Evolutionary conservation across 148 eudicot genomes (phyloP), one percentile per base, ranked within the genome.

Genomic region (Camellia lanceoleosa): DNA sequence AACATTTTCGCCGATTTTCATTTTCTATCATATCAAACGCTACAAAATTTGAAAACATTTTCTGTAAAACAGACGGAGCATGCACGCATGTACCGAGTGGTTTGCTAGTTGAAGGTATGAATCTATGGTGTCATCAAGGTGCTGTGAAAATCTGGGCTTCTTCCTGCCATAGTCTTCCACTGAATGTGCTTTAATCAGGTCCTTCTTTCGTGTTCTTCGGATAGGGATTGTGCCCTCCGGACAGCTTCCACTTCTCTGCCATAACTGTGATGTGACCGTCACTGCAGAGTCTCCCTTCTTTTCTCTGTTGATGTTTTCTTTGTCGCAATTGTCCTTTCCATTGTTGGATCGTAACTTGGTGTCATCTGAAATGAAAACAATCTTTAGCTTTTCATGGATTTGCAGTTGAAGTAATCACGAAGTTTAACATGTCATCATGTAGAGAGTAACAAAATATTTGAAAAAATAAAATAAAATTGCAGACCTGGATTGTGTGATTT

Each of bases 201-300:
- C 78, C 74, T 81, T 67, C 63, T 84, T 82, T 54, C 58, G 79
- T 38, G 72, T 82, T 84, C 94, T 84, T 55, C 91, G 85, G 13
- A 90, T 79, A 7, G 97, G 94, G 14, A 90, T 80, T 47, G 94
- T 89, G 71, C 91, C 92, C 46, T 84, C 52, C 0, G 97, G 94
- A 83, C 97, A 92, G 59, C 81, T 88, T 73, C 92, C 94, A 71
- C 74, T 88, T 82, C 64, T 87, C 11, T 80, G 87, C 97, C 97
- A 90, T 55, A 79, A 49, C 60, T 92, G 97, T 81, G 83, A 72
- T 19, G 82, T 81, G 63, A 76, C 70, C 1, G 73, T 80, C 9
- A 55, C 71, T 10, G 77, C 44, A n/a, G 73, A 60, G 14, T 68
- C 68, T 78, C 51, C 43, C 15, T 82, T 77, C 74, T 47, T 30